These are phyloP conservation scores for Xylaria telfairii DNA, from an alignment of 495 filamentous ascomycete genomes.

Conservation along the genomic window DNA sequence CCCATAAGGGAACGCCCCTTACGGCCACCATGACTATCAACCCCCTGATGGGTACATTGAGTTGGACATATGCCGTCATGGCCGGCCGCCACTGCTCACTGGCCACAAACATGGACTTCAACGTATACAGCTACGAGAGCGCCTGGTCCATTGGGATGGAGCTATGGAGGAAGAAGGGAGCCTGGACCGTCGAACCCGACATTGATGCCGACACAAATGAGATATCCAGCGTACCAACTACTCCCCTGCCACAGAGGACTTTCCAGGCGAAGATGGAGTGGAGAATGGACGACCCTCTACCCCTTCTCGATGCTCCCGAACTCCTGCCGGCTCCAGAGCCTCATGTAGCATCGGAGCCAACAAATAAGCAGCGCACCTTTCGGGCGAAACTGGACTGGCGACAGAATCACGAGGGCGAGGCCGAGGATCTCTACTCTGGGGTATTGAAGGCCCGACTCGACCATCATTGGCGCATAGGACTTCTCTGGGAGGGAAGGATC, in stretches of 20 bases:
- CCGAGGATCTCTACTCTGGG: slow-evolving; percentile 72
- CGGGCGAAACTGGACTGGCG: slow-evolving; percentile 27
- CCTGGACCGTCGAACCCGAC: slow-evolving; percentile 49
- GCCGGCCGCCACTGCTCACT: slow-evolving; percentile 82
- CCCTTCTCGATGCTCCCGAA: slow-evolving; percentile 25
- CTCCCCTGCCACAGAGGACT: slow-evolving; percentile 49
- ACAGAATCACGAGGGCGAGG: slow-evolving; percentile 36
- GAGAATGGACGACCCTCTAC: slow-evolving; percentile 53
- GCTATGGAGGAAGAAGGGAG: slow-evolving; percentile 71
- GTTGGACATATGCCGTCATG: slow-evolving; percentile 86
- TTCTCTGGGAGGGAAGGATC: slow-evolving; percentile 92
- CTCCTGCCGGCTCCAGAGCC: slow-evolving; percentile 16
- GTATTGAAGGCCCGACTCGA: slow-evolving; percentile 91
- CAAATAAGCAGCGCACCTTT: slow-evolving; percentile 21
- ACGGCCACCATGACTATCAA: slow-evolving; percentile 92
- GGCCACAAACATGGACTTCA: slow-evolving; percentile 92
- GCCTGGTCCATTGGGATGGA: slow-evolving; percentile 90
- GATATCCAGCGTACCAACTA: slow-evolving; percentile 21
- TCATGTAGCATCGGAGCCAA: slow-evolving; percentile 16
- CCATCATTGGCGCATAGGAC: slow-evolving; percentile 79
- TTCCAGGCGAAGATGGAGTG: slow-evolving; percentile 63
- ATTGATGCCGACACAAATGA: slow-evolving; percentile 32
- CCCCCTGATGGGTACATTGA: slow-evolving; percentile 90
- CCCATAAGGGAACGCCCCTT: slow-evolving; percentile 81
- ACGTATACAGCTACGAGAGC: slow-evolving; percentile 97